Evolutionary conservation across 805 yeast species (phyloP).

Genomic region (Barnettozyma sucrosica): DNA sequence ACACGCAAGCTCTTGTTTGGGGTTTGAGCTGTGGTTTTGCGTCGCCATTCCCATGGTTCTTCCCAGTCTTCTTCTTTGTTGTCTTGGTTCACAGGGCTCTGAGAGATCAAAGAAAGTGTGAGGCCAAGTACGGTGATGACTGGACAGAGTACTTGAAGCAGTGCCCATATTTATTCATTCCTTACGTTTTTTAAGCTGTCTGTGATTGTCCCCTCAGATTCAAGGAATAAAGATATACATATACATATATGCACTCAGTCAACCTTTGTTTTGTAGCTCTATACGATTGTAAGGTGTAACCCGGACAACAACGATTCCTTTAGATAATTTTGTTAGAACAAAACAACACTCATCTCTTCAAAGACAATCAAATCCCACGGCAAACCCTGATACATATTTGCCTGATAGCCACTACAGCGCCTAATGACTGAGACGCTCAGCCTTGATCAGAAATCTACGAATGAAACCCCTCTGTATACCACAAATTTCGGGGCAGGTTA

Average conservation of each 20-base stretch:
- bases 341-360: not conserved
- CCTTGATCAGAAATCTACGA: conserved; percentile 35
- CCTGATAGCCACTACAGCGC: not conserved
- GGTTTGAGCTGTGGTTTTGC: conserved; percentile 83
- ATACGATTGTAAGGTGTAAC: not conserved
- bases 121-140: conserved; percentile 85
- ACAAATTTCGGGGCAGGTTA: conserved; percentile 31
- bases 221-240: not conserved
- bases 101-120: conserved; percentile 84
- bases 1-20: conserved; percentile 84
- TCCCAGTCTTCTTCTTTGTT: conserved; percentile 83
- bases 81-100: conserved; percentile 84
- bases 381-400: not conserved
- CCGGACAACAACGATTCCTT: not conserved
- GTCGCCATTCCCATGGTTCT: conserved; percentile 93
- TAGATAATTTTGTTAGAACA: not conserved
- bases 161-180: conserved; percentile 91
- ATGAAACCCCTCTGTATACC: conserved; percentile 41
- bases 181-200: conserved; percentile 57
- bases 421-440: conserved; percentile 30
- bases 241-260: no score
- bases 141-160: conserved; percentile 82
- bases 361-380: not conserved
- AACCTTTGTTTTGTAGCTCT: not conserved
- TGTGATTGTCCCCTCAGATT: not conserved